phyloP scores from a whole-genome alignment of 139 green algal species.

The Chlamydomonas urium region DNA sequence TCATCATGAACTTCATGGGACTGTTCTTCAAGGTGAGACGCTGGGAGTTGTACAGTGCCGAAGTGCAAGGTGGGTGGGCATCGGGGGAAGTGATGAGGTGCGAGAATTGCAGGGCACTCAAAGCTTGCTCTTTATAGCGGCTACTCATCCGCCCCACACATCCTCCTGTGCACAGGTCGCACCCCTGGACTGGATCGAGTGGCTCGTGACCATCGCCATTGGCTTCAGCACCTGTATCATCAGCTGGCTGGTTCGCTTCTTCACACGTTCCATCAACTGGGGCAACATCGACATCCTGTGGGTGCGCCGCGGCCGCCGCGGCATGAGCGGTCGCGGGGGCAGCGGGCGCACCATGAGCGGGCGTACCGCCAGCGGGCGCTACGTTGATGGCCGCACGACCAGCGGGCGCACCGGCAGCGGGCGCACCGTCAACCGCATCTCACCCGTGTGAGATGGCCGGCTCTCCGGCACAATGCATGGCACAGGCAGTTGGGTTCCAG shows the following conservation, averaged over 20 bases:
- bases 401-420: neutral
- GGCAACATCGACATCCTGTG: neutral
- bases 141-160: neutral
- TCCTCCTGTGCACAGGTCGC: neutral
- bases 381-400: no score
- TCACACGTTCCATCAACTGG: neutral
- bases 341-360: neutral
- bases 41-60: neutral
- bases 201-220: neutral
- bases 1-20: constrained; percentile 25
- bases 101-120: neutral
- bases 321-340: no score
- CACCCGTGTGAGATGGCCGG: no score
- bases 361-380: no score
- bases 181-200: constrained; percentile 1
- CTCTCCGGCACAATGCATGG: no score
- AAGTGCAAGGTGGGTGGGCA: neutral
- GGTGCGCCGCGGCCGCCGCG: neutral
- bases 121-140: neutral
- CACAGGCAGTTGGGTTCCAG: no score
- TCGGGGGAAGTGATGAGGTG: neutral
- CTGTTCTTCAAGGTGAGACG: constrained; percentile 3
- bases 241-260: neutral
- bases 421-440: no score
- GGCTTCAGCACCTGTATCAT: neutral